Base-by-base conservation (phyloP, 176 grass and related monocot genomes). In the Triticum urartu region DNA sequence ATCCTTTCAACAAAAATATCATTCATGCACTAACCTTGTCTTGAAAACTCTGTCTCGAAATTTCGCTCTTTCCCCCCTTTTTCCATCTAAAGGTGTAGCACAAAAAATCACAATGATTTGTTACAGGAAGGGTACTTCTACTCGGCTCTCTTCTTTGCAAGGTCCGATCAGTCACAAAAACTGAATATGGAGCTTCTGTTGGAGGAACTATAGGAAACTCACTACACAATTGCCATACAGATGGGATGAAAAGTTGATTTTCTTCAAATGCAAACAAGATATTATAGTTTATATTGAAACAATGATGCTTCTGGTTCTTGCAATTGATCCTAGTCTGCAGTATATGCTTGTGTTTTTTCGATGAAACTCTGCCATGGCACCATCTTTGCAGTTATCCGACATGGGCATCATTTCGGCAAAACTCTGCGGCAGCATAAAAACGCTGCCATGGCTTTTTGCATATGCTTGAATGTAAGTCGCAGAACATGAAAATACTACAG, bases 1-100 rank as follows among this genome's bases (percentile, higher is more conserved):
- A 98, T 77, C 94, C 93, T 18, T 92, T 98, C 81, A 85, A 94
- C 75, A 89, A 86, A 80, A 95, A 91, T 64, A 89, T 95, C 73
- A 68, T 95, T 50, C 95, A 95, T 0, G 52, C 86, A n/a, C 28
- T 95, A 39, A 87, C 81, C 15, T 77, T 43, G 39, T 33, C 90
- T 26, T 87, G 64, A 88, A 33, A 54, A 83, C 7, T 21, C 9
- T 70, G 54, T 14, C 22, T 3, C 22, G n/a, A 50, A 52, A 40
- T 6, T 48, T 30, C 13, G 10, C 39, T 7, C 42, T 0, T 24
- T 71, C 24, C 4, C 25, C 14, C 4, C 3, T 64, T 25, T 54
- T 10, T 22, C 0, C 10, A 50, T 36, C 34, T 34, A 32, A 65
- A 81, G 7, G 8, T 76, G 83, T 28, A 2, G 5, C 81, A 75